These are phyloP conservation scores for Castanea sativa DNA, from an alignment of 306 rosid genomes.

Conservation along the genomic window DNA sequence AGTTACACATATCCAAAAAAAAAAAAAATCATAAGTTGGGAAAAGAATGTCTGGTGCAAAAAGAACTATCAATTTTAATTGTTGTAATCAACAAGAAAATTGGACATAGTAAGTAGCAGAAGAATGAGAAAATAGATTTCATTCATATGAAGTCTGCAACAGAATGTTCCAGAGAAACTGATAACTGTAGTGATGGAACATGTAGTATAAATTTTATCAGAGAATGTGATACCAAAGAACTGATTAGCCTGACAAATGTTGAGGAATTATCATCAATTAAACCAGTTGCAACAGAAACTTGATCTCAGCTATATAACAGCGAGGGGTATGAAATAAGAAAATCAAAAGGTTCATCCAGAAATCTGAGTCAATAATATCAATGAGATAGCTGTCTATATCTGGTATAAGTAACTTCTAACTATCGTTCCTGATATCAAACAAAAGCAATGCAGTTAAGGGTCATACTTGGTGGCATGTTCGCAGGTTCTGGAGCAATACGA, in stretches of 20 bases:
- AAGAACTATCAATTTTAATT: background rate
- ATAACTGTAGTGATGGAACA: background rate
- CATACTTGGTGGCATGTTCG: constrained; percentile 70
- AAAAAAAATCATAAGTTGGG: background rate
- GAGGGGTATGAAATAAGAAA: background rate
- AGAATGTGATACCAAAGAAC: background rate
- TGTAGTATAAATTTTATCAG: background rate
- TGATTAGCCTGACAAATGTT: background rate
- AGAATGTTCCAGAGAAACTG: background rate
- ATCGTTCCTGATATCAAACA: background rate
- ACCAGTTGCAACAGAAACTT: constrained; percentile 2
- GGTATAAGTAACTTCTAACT: background rate
- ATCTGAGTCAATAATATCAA: constrained; percentile 8
- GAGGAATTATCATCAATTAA: background rate
- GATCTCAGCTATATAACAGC: background rate
- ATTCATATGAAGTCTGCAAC: background rate
- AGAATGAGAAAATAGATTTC: background rate
- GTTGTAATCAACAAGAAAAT: background rate
- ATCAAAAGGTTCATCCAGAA: background rate
- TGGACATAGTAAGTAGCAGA: background rate
- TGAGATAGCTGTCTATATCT: background rate
- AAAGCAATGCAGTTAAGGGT: constrained; percentile 16
- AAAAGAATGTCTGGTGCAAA: background rate
- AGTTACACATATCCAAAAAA: background rate
- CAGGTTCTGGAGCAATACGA: constrained; percentile 61